Evolutionary conservation across 2,329 filamentous ascomycete species (phyloP).

Genomic region (Xylariales sp.): DNA sequence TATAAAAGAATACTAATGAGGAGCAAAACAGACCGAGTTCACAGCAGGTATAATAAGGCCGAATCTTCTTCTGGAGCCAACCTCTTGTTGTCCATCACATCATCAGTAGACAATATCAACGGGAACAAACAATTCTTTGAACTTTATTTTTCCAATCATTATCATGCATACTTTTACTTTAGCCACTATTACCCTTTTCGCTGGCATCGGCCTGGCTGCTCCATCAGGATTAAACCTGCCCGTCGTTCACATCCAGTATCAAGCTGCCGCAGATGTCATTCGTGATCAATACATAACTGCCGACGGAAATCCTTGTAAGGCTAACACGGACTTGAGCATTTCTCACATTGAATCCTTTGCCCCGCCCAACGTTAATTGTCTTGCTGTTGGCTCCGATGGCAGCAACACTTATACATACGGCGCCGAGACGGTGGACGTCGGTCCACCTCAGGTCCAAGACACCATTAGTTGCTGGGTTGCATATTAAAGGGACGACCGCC

Average conservation of each 20-base stretch:
- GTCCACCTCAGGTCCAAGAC: conserved; percentile 4
- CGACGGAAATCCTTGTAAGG: background rate
- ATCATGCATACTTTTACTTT: conserved; percentile 5
- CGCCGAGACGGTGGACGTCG: conserved; percentile 2
- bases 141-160: background rate
- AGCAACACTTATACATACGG: conserved; percentile 3
- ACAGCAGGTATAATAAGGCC: too few species aligned
- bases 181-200: conserved; percentile 1
- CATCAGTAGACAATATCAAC: too few species aligned
- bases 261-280: conserved; percentile 3
- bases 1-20: too few species aligned
- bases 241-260: background rate
- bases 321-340: conserved; percentile 1
- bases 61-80: too few species aligned
- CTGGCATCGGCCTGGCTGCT: conserved; percentile 4
- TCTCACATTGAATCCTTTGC: conserved; percentile 1
- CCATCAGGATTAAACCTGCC: background rate
- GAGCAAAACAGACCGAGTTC: too few species aligned
- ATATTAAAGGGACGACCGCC: too few species aligned
- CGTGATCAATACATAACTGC: background rate
- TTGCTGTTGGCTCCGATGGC: conserved; percentile 3
- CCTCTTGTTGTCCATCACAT: too few species aligned
- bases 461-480: conserved; percentile 3
- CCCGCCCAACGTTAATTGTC: conserved; percentile 2
- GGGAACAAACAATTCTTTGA: background rate